A percentile compares a stretch with the other conserved stretches of the same genome.
Conservation (phyloP, 1,284 basidiomycete genomes). For the Pulveroboletus sp. region DNA sequence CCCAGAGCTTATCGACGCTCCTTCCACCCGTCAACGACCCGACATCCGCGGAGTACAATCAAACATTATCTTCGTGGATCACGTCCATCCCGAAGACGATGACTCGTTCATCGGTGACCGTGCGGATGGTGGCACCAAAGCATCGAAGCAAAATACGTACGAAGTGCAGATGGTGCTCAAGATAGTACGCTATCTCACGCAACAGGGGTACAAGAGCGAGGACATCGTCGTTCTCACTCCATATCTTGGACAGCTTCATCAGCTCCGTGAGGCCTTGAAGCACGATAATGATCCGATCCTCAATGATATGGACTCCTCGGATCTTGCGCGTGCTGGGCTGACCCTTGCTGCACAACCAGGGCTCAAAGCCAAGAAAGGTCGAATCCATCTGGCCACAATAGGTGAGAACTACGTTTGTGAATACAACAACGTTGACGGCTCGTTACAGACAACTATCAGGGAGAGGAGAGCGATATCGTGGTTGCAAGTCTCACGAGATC, state of each 20-base stretch:
- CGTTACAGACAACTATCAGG: constrained; percentile 59
- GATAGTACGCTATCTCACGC: constrained; percentile 61
- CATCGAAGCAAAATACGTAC: constrained; percentile 59
- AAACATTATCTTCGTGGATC: constrained; percentile 61
- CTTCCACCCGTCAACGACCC: constrained; percentile 47
- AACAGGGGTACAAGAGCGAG: constrained; percentile 63
- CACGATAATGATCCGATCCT: constrained; percentile 56
- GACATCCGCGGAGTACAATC: constrained; percentile 52
- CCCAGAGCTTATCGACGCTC: constrained; percentile 57
- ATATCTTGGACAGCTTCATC: constrained; percentile 61
- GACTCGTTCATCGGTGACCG: constrained; percentile 41
- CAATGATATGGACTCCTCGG: constrained; percentile 29
- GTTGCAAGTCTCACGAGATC: constrained; percentile 59
- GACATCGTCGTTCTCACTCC: constrained; percentile 63
- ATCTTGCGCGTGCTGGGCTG: background rate
- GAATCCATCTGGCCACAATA: constrained; percentile 57
- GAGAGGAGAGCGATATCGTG: constrained; percentile 70
- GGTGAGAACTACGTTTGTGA: constrained; percentile 37
- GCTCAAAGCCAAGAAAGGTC: constrained; percentile 12
- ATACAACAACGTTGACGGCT: background rate
- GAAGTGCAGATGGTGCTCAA: constrained; percentile 63
- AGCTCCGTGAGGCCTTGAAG: constrained; percentile 46
- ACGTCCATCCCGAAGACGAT: constrained; percentile 55
- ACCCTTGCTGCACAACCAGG: fast-evolving
- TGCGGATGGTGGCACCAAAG: constrained; percentile 44